Evolutionary conservation across 2,329 filamentous ascomycete genomes (phyloP), one percentile per base, ranked within the genome.

Genomic region (Trichoderma sp.): DNA sequence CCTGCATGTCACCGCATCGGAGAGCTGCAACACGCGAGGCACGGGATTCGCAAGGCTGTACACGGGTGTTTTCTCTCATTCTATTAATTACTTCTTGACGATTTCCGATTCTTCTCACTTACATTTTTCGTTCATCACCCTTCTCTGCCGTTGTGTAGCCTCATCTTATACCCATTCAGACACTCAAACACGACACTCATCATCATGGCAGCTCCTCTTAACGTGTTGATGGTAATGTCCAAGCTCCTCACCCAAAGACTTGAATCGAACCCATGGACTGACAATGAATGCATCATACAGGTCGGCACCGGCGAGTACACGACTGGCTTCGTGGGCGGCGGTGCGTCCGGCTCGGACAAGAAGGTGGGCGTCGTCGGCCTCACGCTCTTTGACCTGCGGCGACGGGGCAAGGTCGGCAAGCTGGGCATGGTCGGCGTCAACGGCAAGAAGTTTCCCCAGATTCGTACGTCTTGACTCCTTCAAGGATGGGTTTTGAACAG

Each of bases 221-320:
- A 86, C 70, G 87, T 90, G 70, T 81, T 90, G 74, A 90, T 90
- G 88, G 88, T 88, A 72, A 74, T 80, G 12, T 3, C 9, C 28
- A 10, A 12, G 5, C 59, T 1, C n/a, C 10, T 3, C 50, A 26
- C 2, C 4, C 48, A 26, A 2, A 21, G 26, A 56, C 5, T 56
- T 7, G n/a, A 30, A 7, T 9, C 9, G 21, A 4, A 7, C 17
- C 34, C 17, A 24, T 24, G 5, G 12, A 19, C 58, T 45, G 39
- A 52, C 17, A 48, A 41, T 48, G 3, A 14, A 19, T 48, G 21
- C 43, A 3, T 14, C 6, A 6, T 28, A 3, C 12, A 89, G 90
- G 86, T 97, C 66, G 93, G 93, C 69, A 97, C 93, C 12, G 94
- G 93, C 73, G 93, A 97, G 84, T 97, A 97, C 83, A 97, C 94